Base-by-base conservation (phyloP, 352 stramenopile genomes). In the Phytopythium mirpurense region DNA sequence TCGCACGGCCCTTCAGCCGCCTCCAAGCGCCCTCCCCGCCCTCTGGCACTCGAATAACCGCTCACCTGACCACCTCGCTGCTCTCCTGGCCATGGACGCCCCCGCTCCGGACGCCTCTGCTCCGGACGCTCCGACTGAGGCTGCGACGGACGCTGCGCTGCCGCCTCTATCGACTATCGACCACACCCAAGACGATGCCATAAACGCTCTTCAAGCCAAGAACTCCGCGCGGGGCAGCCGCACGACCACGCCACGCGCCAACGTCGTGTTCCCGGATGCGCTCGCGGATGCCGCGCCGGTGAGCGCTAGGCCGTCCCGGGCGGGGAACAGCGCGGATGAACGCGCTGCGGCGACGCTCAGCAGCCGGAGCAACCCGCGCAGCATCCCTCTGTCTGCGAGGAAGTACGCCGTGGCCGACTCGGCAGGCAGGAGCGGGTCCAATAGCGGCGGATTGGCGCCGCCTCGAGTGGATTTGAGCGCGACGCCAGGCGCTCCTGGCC, bases 331-430 rank as follows among this genome's bases (percentile, higher is more conserved):
- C 18, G 29, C 29, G 29, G 16, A 16, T 10, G 45, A 4, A 9
- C 45, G 19, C 16, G 26, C 18, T n/a, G 18, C 29, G 1, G 27
- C 45, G 29, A 51, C 45, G 29, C 18, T 51, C 16, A 51, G 45
- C 45, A 51, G 45, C 19, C 16, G 45, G 7, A 51, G 27, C 45
- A 51, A 51, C 21, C 45, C 45, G 14, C 45, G n/a, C 2, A 51
- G 45, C 11, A 51, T 48, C 29, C 45, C 54, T 23, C 12, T 38
- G 35, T 64, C 61, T 18, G 53, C 56, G 10, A 49, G 57, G 46
- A 74, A 68, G 48, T 74, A 74, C 51, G 47, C 32, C 16, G 61
- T 45, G 26, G 46, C 24, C n/a, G 56, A 54, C 23, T 36, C 35
- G 14, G 16, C 26, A 5, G n/a, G 0, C 3, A 27, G 24, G 45